These are phyloP conservation scores for Xylaria sp. DNA, from an alignment of 2,329 filamentous ascomycete genomes.

Conservation along the genomic window DNA sequence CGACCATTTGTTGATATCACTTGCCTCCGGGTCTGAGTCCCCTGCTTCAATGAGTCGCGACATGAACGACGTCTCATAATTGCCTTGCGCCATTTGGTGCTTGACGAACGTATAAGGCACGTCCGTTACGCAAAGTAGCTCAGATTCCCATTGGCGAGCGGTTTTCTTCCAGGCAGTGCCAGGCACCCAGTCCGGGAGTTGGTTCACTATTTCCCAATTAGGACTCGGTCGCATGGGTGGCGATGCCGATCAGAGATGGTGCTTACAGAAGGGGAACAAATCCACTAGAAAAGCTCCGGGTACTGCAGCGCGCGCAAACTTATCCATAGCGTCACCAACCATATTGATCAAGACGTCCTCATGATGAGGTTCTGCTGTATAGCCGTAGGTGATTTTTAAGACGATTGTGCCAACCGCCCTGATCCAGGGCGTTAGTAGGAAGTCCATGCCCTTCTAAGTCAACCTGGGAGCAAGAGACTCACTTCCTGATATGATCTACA, in stretches of 20 bases:
- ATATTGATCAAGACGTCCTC: conserved; percentile 42
- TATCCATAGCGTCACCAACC: conserved; percentile 38
- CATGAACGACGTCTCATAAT: conserved; percentile 37
- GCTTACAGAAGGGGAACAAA: conserved; percentile 38
- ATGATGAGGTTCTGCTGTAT: conserved; percentile 39
- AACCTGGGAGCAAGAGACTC: background rate
- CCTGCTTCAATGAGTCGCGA: conserved; percentile 36
- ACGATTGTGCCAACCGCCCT: conserved; percentile 42
- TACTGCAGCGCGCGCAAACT: conserved; percentile 38
- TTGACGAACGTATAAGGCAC: conserved; percentile 30
- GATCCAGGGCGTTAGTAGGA: background rate
- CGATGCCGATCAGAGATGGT: conserved; percentile 8
- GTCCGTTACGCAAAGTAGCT: conserved; percentile 16
- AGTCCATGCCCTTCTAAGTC: conserved; percentile 37
- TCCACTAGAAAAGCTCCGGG: conserved; percentile 47
- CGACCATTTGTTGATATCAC: conserved; percentile 38
- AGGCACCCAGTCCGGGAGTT: conserved; percentile 30
- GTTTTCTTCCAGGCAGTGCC: conserved; percentile 28
- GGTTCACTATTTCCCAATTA: conserved; percentile 21
- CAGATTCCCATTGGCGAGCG: conserved; percentile 20
- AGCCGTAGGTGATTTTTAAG: conserved; percentile 46
- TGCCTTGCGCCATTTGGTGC: conserved; percentile 37
- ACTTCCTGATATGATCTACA: conserved; percentile 33
- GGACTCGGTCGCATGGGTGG: background rate
- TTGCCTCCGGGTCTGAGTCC: conserved; percentile 27